phyloP scores from a whole-genome alignment of 2,329 filamentous ascomycete species.

The Dothistroma pini region DNA sequence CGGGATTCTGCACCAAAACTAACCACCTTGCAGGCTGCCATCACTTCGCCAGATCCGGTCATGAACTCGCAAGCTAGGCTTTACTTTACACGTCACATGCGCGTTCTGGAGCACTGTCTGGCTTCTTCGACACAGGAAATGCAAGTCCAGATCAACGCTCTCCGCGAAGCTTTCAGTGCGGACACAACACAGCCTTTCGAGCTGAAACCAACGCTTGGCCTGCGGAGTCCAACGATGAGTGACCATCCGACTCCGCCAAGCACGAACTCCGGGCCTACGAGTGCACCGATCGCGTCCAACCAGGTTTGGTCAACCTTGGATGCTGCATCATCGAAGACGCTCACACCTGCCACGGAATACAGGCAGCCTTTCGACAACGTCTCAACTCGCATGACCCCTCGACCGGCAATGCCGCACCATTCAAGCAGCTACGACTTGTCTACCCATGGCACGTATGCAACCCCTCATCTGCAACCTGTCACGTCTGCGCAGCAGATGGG shows the following conservation, averaged over 20 bases:
- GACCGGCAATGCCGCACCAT: constrained; percentile 21
- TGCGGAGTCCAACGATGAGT: constrained; percentile 63
- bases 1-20: background rate
- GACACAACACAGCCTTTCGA: constrained; percentile 82
- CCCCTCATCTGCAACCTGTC: constrained; percentile 22
- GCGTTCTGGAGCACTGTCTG: constrained; percentile 82
- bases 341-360: constrained; percentile 26
- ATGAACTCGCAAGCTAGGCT: constrained; percentile 79
- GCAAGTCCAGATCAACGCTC: constrained; percentile 81
- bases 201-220: constrained; percentile 70
- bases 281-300: constrained; percentile 9
- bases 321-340: constrained; percentile 21
- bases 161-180: constrained; percentile 87
- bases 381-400: constrained; percentile 12
- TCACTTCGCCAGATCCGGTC: constrained; percentile 88
- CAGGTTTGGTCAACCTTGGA: constrained; percentile 25
- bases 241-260: constrained; percentile 22
- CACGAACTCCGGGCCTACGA: constrained; percentile 16
- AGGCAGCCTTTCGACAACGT: constrained; percentile 22
- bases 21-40: constrained; percentile 59
- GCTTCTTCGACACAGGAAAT: constrained; percentile 80
- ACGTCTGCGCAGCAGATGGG: constrained; percentile 24
- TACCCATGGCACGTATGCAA: constrained; percentile 19
- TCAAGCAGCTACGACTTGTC: constrained; percentile 21
- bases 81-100: constrained; percentile 92